Evolutionary conservation across 139 green algal species (phyloP), one percentile per base, ranked within the genome.

Genomic region (Mychonastes homosphaera): DNA sequence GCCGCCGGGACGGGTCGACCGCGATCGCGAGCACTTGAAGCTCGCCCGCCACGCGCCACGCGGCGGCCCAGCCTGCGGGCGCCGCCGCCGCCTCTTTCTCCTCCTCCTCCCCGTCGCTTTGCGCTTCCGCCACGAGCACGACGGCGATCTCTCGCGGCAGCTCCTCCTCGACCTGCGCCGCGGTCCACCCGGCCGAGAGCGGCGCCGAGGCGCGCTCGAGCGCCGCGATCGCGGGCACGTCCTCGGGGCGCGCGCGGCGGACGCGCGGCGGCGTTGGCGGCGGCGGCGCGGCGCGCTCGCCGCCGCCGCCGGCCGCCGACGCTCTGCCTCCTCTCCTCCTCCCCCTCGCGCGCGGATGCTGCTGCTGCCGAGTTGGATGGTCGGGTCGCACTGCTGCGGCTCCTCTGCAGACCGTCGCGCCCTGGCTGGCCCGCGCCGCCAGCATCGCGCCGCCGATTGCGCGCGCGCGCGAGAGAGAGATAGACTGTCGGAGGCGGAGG

Each of bases 21-120:
- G 62, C 62, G n/a, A 49, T 29, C 32, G 55, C 62, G n/a, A 69
- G 13, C 38, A 65, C 44, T 47, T 65, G 47, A 9, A 15, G 18
- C 44, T 15, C 18, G 44, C 47, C 48, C 35, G 27, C 12, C 7
- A 10, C 1, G 13, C 10, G 12, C 8, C 5, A 48, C 15, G 6
- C 12, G 32, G 19, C 33, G 56, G 15, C 35, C 56, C 57, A 36
- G 26, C 57, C 57, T 64, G 56, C 56, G 44, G 34, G 12, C 16
- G 39, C 40, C 21, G 18, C 3, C 1, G 1, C 19, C 18, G 19
- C 19, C 19, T 23, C 19, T 18, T 47, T 47, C 18, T 47, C 18
- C 39, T 19, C 18, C 19, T 47, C 18, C 18, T 47, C 19, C 12
- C 2, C 28, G 45, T 52, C 28, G 45, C 45, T 21, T 21, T 24